phyloP scores from a whole-genome alignment of 352 stramenopile genomes.

The Pseudoperonospora humuli region DNA sequence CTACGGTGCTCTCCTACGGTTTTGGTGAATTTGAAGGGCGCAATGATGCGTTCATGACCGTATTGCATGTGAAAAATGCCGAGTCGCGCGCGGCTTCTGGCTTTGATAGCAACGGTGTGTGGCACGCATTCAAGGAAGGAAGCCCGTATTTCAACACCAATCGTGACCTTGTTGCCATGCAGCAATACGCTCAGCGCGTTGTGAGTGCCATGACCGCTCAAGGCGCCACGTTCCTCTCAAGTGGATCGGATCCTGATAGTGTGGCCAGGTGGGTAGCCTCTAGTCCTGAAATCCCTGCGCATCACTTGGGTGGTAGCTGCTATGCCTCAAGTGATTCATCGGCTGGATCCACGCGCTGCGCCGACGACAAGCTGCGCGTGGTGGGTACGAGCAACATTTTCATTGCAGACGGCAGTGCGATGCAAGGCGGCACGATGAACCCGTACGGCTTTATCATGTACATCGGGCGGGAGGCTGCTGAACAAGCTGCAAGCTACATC shows the following conservation, averaged over 20 bases:
- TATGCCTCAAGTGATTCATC: conserved; percentile 48
- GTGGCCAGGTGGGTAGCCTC: conserved; percentile 35
- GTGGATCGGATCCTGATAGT: conserved; percentile 16
- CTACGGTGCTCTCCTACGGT: conserved; percentile 36
- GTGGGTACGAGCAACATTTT: conserved; percentile 65
- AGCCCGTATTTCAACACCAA: conserved; percentile 32
- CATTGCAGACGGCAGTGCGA: conserved; percentile 46
- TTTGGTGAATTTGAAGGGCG: conserved; percentile 28
- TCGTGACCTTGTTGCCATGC: conserved; percentile 51
- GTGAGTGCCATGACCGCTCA: conserved; percentile 28
- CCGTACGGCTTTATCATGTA: conserved; percentile 77
- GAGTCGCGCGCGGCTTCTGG: conserved; percentile 33
- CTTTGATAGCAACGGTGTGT: conserved; percentile 39
- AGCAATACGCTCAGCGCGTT: conserved; percentile 35
- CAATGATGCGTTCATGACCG: conserved; percentile 30
- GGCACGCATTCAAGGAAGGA: conserved; percentile 30
- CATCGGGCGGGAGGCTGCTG: conserved; percentile 41
- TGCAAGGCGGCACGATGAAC: conserved; percentile 58
- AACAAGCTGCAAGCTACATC: conserved; percentile 33
- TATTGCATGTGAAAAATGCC: conserved; percentile 62
- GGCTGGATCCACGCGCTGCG: conserved; percentile 37
- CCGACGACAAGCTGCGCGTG: conserved; percentile 50
- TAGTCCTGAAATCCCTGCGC: conserved; percentile 22
- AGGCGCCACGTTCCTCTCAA: conserved; percentile 46
- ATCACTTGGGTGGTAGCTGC: conserved; percentile 69